phyloP scores from a whole-genome alignment of 768 basidiomycete species.

The Pleurotus platypus region DNA sequence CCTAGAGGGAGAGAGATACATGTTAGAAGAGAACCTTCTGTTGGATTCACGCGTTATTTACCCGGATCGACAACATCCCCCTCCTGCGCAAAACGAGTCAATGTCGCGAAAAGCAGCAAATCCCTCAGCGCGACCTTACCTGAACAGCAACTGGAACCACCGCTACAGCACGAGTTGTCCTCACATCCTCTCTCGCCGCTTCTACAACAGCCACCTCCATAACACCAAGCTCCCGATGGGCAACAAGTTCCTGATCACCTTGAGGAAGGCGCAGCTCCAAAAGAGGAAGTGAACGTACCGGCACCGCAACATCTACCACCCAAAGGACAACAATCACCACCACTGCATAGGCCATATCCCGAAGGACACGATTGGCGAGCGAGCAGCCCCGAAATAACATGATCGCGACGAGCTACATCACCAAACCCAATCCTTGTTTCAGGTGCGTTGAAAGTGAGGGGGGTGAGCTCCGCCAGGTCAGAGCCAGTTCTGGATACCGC shows the following conservation, averaged over 20 bases:
- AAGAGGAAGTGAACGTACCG: neutral
- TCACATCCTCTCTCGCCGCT: neutral
- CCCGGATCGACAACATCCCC: neutral
- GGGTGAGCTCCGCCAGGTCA: neutral
- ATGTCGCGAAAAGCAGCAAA: too few species aligned
- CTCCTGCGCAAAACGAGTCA: neutral
- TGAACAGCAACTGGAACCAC: neutral
- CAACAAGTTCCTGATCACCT: neutral
- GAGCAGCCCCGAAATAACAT: neutral
- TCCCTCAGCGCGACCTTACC: neutral
- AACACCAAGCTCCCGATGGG: neutral
- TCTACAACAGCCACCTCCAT: neutral
- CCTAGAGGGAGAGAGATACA: neutral
- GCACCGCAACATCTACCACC: slow-evolving; percentile 3
- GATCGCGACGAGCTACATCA: neutral
- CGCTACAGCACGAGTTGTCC: neutral
- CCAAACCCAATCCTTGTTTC: neutral
- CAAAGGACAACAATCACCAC: slow-evolving; percentile 2
- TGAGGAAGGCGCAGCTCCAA: neutral
- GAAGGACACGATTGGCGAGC: slow-evolving; percentile 4
- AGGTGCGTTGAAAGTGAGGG: neutral
- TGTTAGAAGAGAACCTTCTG: neutral
- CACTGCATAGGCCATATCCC: neutral
- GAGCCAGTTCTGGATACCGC: neutral
- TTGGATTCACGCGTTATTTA: neutral